These are phyloP conservation scores for Schrenkiella parvula DNA, from an alignment of 345 rosid species.

Conservation along the genomic window DNA sequence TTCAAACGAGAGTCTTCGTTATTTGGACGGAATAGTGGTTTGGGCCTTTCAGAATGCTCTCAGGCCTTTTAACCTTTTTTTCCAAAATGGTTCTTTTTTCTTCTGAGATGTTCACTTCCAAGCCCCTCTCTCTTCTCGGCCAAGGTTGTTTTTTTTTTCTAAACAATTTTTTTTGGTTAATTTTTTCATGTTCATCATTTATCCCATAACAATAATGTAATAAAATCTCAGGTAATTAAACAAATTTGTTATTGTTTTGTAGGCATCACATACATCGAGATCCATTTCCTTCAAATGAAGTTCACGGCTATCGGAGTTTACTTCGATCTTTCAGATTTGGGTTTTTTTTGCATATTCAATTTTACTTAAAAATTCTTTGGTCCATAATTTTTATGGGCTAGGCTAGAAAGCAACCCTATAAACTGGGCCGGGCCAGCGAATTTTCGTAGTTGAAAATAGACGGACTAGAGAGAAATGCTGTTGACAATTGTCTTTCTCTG, in stretches of 20 bases:
- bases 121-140: conserved; percentile 63
- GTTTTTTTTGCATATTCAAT: background rate
- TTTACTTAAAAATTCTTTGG: background rate
- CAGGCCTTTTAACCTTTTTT: no score
- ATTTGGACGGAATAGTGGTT: no score
- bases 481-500: no score
- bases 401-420: background rate
- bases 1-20: no score
- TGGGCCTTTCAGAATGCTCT: no score
- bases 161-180: no score
- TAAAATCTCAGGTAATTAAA: background rate
- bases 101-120: conserved; percentile 46
- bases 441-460: background rate
- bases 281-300: conserved; percentile 90
- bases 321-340: conserved; percentile 49
- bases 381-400: background rate
- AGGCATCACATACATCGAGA: conserved; percentile 92
- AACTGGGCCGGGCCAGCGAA: background rate
- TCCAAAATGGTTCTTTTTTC: conserved; percentile 74
- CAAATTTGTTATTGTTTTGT: background rate
- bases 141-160: conserved; percentile 41
- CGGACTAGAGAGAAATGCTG: no score
- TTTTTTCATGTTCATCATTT: no score
- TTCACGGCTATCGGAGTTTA: conserved; percentile 93
- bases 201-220: background rate